A percentile compares a stretch with the other conserved stretches of the same genome.
phyloP scores from a whole-genome alignment of 768 basidiomycete genomes.

The Tylopilus subfusipes region DNA sequence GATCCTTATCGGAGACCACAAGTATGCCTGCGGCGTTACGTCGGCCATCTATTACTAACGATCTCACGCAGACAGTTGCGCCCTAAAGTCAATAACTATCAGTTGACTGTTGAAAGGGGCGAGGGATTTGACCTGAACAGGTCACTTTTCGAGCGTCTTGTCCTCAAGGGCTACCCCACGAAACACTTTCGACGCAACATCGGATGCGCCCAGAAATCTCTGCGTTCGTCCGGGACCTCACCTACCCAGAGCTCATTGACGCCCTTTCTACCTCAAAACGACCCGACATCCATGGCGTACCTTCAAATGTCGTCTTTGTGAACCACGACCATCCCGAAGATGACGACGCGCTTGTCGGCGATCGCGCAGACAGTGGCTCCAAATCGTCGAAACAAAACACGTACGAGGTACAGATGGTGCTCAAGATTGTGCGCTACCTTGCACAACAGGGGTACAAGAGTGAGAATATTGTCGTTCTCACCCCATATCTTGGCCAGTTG shows the following conservation, averaged over 20 bases:
- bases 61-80: too few relatives aligned
- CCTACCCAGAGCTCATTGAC: conserved; percentile 63
- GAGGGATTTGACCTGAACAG: too few relatives aligned
- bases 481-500: conserved; percentile 68
- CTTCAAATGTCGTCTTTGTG: conserved; percentile 60
- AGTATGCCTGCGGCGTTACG: too few relatives aligned
- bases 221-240: conserved; percentile 55
- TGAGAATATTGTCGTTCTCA: conserved; percentile 60
- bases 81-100: too few relatives aligned
- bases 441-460: conserved; percentile 65
- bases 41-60: too few relatives aligned
- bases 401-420: conserved; percentile 57
- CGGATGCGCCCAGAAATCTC: conserved; percentile 77
- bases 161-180: conserved; percentile 60
- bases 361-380: conserved; percentile 42
- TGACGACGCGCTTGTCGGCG: conserved; percentile 36
- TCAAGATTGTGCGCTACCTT: conserved; percentile 63
- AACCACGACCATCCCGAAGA: conserved; percentile 58
- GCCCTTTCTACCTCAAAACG: conserved; percentile 46
- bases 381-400: conserved; percentile 58
- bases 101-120: too few relatives aligned
- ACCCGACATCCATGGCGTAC: conserved; percentile 50
- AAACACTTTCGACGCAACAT: conserved; percentile 54
- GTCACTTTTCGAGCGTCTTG: conserved; percentile 66
- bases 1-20: too few relatives aligned